phyloP scores from a whole-genome alignment of 768 basidiomycete genomes.

The Collybiopsis confluens region DNA sequence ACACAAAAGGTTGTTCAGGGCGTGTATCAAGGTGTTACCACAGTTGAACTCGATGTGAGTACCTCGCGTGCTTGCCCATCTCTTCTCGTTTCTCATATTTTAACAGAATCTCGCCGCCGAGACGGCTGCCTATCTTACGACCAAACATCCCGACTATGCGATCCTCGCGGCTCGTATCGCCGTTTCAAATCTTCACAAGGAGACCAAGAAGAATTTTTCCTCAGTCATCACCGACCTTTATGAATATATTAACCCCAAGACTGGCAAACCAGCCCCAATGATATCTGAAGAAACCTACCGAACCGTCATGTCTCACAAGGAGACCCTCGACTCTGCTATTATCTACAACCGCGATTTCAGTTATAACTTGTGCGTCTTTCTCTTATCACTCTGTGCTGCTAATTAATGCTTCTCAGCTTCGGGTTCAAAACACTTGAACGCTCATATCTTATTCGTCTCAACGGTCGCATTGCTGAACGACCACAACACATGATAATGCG shows the following conservation, averaged over 20 bases:
- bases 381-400: not conserved
- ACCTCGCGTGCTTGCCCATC: not conserved
- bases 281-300: slow-evolving; percentile 87
- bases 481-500: slow-evolving; percentile 99
- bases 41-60: slow-evolving; percentile 53
- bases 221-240: slow-evolving; percentile 90
- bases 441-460: slow-evolving; percentile 91
- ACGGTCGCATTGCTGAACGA: slow-evolving; percentile 92
- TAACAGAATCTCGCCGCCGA: slow-evolving; percentile 89
- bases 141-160: slow-evolving; percentile 96
- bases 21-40: slow-evolving; percentile 94
- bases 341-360: slow-evolving; percentile 98
- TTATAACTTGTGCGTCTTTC: slow-evolving; percentile 77
- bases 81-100: slow-evolving; percentile 4
- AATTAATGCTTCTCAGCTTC: slow-evolving; percentile 49
- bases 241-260: slow-evolving; percentile 94
- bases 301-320: slow-evolving; percentile 75
- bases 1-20: slow-evolving; percentile 91
- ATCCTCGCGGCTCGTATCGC: slow-evolving; percentile 98
- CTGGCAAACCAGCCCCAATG: slow-evolving; percentile 80
- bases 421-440: slow-evolving; percentile 99
- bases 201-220: slow-evolving; percentile 97
- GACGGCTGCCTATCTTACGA: slow-evolving; percentile 96
- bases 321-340: slow-evolving; percentile 84
- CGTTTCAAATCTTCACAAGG: slow-evolving; percentile 98